phyloP scores from a whole-genome alignment of 2,329 filamentous ascomycete genomes.

The Claviceps quebecensis region DNA sequence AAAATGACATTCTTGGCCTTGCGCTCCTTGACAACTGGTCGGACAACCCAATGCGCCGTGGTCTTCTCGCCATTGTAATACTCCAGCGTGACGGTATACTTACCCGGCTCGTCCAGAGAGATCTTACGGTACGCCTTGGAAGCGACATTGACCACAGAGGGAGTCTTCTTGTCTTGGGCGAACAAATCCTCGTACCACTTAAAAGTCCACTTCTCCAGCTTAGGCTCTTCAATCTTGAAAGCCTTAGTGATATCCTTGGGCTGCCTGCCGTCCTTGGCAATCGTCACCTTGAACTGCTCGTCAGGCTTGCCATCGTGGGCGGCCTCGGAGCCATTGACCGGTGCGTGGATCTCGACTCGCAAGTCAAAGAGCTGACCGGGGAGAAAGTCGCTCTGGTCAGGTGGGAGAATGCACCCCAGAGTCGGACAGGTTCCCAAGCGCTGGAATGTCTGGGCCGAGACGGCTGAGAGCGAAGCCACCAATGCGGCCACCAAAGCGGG shows the following conservation, averaged over 20 bases:
- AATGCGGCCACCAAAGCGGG: constrained; percentile 20
- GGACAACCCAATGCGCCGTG: constrained; percentile 62
- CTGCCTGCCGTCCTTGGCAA: constrained; percentile 47
- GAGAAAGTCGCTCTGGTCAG: constrained; percentile 63
- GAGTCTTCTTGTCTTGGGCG: constrained; percentile 53
- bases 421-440: constrained; percentile 44
- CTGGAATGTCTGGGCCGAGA: constrained; percentile 44
- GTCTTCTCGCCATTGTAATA: constrained; percentile 65
- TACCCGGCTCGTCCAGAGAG: constrained; percentile 63
- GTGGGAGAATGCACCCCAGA: constrained; percentile 45
- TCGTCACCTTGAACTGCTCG: constrained; percentile 60
- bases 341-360: constrained; percentile 68
- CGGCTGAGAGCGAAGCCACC: constrained; percentile 23
- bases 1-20: constrained; percentile 76
- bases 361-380: constrained; percentile 77
- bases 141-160: constrained; percentile 66
- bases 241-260: constrained; percentile 45
- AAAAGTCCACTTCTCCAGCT: constrained; percentile 70
- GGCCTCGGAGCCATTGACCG: constrained; percentile 69
- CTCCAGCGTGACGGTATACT: constrained; percentile 60
- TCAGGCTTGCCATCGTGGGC: constrained; percentile 55
- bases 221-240: constrained; percentile 56
- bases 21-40: constrained; percentile 52
- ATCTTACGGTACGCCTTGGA: constrained; percentile 66
- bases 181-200: constrained; percentile 78